Base-by-base conservation (phyloP, 306 rosid genomes). In the Cyclanthera cordifolia region DNA sequence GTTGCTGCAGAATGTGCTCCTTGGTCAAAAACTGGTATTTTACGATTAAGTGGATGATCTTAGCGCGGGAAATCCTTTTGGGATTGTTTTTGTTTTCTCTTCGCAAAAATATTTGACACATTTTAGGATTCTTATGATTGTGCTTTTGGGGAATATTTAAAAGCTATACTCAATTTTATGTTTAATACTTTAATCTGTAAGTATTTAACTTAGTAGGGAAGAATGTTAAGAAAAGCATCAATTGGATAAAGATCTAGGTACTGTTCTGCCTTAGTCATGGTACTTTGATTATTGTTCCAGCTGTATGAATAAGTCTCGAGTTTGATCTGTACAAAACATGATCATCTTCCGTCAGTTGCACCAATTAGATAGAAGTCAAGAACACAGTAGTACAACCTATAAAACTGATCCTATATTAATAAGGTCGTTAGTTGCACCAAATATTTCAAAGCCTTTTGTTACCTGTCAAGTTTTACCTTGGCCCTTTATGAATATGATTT, bases 1-100 rank as follows among this genome's bases (percentile, higher is more conserved):
- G 96, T 82, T 39, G 85, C 99, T 19, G 90, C 86, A 56, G 99
- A 94, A 80, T 94, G 99, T 69, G 88, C 90, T 83, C 99, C 99
- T 34, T 94, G 88, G 87, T 75, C 85, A 4, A 90, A 94, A 85
- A 88, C 99, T 77, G 99, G 99, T 90, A 85, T 67, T 70, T 47
- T 50, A 20, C 69, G 4, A n/a, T 32, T 24, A 17, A 49, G 60
- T 51, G 30, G 24, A 69, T 28, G 24, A 30, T 51, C 41, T 1
- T 68, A 27, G 46, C 47, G 11, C 50, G 20, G 17, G 48, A 30
- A 49, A 24, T 69, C 13, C 11, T 69, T 17, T 51, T 28, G 32
- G 59, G 12, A 11, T 0, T 3, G 39, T 70, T 70, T 53, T 53
- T 52, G n/a, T 34, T 70, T 63, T 53, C 16, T 0, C 70, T 64